Base-by-base conservation (phyloP, 352 stramenopile genomes). In the Globisporangium acanthophoron region DNA sequence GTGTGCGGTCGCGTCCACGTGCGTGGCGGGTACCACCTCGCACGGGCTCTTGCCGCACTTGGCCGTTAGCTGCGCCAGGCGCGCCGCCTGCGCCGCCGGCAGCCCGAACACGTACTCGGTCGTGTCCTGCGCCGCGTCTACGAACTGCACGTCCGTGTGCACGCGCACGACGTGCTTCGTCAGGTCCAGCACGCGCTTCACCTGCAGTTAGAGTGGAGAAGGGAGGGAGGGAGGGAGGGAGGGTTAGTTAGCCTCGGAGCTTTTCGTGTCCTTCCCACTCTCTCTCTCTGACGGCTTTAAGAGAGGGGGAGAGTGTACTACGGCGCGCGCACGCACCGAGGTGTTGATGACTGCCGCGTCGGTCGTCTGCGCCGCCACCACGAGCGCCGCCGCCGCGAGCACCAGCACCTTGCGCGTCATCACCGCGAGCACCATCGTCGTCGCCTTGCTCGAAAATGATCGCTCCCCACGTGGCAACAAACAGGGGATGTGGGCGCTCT, bases 131-230 rank as follows among this genome's bases (percentile, higher is more conserved):
- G 80, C 70, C n/a, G 66, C 66, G 47, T 95, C 78, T 20, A 70
- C 69, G 57, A 95, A 92, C 56, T 80, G 63, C 47, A 92, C 82
- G 65, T 95, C 85, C 3, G 70, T 78, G 52, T 85, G 65, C 54
- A 87, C 73, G 46, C 80, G 80, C 68, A 92, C 85, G 47, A 95
- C 79, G 68, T 93, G 85, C 64, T 81, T 79, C 31, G 81, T 95
- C 53, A 95, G 60, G 61, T 95, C 83, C 31, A 92, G 64, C 46
- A 74, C 76, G 59, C 85, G 85, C 66, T 95, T 90, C 35, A 83
- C 70, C 82, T 90, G 52, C 21, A 56, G 4, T 7, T 12, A 27
- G 24, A 27, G 24, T 27, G 6, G 15, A 21, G 15, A 9, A 12
- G 20, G 2, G 8, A 33, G n/a, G 16, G 24, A 37, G 21, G 9